These are phyloP conservation scores for Amaranthus hypochondriacus DNA, from an alignment of 148 eudicot species.

Conservation along the genomic window DNA sequence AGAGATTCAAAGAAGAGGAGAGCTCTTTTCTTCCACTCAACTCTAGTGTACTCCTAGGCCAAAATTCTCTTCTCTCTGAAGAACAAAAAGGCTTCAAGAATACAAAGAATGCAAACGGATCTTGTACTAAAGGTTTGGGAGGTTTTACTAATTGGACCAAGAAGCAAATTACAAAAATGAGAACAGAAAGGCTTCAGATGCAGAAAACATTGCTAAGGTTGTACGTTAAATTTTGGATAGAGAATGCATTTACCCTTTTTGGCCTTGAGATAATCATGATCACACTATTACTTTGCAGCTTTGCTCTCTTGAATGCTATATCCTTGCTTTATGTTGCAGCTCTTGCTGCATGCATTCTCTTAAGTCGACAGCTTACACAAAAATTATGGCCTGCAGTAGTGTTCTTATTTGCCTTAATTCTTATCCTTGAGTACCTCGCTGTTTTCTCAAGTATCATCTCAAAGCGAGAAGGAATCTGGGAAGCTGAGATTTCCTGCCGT, in stretches of 20 bases:
- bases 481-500: slow-evolving; percentile 58
- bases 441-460: slow-evolving; percentile 27
- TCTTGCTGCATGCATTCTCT: slow-evolving; percentile 77
- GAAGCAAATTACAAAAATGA: slow-evolving; percentile 59
- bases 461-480: slow-evolving; percentile 47
- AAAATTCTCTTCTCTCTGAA: slow-evolving; percentile 17
- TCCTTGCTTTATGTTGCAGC: slow-evolving; percentile 78
- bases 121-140: slow-evolving; percentile 64
- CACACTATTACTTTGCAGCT: slow-evolving; percentile 80
- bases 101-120: slow-evolving; percentile 33
- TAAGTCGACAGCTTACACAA: slow-evolving; percentile 64
- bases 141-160: slow-evolving; percentile 83
- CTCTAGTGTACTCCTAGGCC: slow-evolving; percentile 27
- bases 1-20: slow-evolving; percentile 40
- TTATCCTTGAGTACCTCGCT: slow-evolving; percentile 75
- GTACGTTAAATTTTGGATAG: slow-evolving; percentile 89
- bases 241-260: slow-evolving; percentile 88
- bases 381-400: slow-evolving; percentile 79
- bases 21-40: slow-evolving; percentile 27
- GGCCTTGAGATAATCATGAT: slow-evolving; percentile 97
- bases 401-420: slow-evolving; percentile 65
- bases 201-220: slow-evolving; percentile 76
- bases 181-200: slow-evolving; percentile 82
- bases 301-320: slow-evolving; percentile 73
- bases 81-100: slow-evolving; percentile 30